Base-by-base conservation (phyloP, 2,329 filamentous ascomycete species). In the Sordariomycetes sp. region DNA sequence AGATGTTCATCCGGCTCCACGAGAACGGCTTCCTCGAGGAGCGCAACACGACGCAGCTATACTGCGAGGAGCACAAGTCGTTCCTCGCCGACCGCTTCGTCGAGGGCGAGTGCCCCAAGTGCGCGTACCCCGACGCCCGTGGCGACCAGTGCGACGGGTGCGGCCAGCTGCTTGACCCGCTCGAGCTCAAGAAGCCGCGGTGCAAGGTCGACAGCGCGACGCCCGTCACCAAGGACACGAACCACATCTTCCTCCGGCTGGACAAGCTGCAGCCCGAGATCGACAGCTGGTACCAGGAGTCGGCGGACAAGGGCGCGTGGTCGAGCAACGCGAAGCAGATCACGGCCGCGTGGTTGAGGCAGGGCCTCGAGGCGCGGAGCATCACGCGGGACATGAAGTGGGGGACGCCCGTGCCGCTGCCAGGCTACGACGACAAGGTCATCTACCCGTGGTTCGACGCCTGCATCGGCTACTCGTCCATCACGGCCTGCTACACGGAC, bases 401-500 rank as follows among this genome's bases (percentile, higher is more conserved):
- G 92, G 92, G 92, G 66, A 78, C 81, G 17, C 78, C 78, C 3
- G 77, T 82, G 63, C 53, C 78, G 76, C 72, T 79, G 3, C 75
- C 77, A 57, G 78, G 76, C 28, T 84, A 80, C 62, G 72, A 74
- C 52, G 73, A 75, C 62, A 83, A 83, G 75, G 92, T 96, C 60
- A 84, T 96, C 62, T 96, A 96, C 66, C 90, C 96, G 60, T 89
- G 86, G 90, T 90, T 96, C 67, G 89, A 95, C 68, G 89, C 89
- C 57, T 94, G 89, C 70, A 94, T 96, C 65, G 91, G 91, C 22
- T 96, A 96, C 68, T 85, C 90, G n/a, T 95, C 90, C 1, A 96
- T 96, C 63, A 96, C 91, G 1, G 89, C 89, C 62, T 90, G 84
- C 64, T 95, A 95, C 70, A 96, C 90, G 5, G 76, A 81, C 57